Conservation (phyloP, 352 stramenopile species). For the Pythium insidiosum region DNA sequence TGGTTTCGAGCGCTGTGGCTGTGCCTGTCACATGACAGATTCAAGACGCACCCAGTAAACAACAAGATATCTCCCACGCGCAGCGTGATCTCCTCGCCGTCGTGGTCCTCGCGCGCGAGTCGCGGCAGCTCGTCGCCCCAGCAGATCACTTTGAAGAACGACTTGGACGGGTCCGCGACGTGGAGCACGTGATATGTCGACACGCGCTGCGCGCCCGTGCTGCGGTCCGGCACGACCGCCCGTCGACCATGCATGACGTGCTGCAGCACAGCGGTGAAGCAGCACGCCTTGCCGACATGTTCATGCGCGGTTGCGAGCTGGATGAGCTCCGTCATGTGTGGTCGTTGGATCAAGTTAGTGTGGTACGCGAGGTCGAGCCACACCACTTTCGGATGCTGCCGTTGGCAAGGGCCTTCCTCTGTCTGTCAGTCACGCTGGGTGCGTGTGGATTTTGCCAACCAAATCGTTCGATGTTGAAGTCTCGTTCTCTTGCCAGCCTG, state of each 20-base stretch:
- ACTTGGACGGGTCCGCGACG: slow-evolving; percentile 29
- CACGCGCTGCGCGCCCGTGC: slow-evolving; percentile 14
- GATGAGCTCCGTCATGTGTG: neutral
- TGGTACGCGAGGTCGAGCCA: no score
- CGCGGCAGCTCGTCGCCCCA: slow-evolving; percentile 35
- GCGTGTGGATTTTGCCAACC: no score
- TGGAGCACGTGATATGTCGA: slow-evolving; percentile 33
- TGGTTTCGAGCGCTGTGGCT: neutral
- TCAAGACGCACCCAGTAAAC: slow-evolving; percentile 28
- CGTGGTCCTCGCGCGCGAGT: slow-evolving; percentile 26
- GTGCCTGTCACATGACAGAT: neutral
- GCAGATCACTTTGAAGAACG: slow-evolving; percentile 49
- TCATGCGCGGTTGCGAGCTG: slow-evolving; percentile 2
- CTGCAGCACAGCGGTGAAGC: slow-evolving; percentile 41
- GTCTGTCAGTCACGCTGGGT: no score
- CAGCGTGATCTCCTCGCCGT: slow-evolving; percentile 20
- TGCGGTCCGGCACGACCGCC: slow-evolving; percentile 11
- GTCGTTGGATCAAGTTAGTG: neutral
- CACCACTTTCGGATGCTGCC: no score
- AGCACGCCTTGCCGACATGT: slow-evolving; percentile 21
- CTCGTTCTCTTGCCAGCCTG: no score
- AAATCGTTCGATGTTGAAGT: no score
- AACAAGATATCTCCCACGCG: slow-evolving; percentile 48
- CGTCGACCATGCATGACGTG: slow-evolving; percentile 27
- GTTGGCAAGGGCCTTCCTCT: no score